Conservation (phyloP, 2,329 filamentous ascomycete genomes). For the Plenodomus tracheiphilus region DNA sequence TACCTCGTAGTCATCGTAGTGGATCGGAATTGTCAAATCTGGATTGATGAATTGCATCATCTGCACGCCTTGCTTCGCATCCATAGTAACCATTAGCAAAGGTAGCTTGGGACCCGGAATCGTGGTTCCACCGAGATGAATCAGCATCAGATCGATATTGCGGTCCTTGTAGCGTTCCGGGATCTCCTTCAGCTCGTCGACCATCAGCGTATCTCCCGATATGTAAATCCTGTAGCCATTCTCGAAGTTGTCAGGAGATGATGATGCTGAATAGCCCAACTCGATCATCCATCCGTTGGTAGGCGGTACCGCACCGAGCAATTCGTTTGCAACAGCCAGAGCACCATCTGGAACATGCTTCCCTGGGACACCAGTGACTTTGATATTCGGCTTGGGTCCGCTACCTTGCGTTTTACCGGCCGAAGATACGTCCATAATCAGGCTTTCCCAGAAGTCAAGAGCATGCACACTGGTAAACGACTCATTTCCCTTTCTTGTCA, state of each 20-base stretch:
- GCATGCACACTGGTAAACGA: constrained; percentile 59
- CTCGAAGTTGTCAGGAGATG: constrained; percentile 38
- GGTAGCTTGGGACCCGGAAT: constrained; percentile 63
- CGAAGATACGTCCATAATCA: constrained; percentile 51
- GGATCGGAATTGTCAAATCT: constrained; percentile 61
- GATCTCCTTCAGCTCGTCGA: constrained; percentile 65
- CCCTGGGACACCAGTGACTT: constrained; percentile 66
- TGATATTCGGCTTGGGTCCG: constrained; percentile 50
- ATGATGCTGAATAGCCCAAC: constrained; percentile 52
- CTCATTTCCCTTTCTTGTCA: constrained; percentile 53
- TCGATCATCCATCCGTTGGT: constrained; percentile 71
- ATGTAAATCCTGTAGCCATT: constrained; percentile 66
- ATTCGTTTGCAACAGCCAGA: constrained; percentile 51
- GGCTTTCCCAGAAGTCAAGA: constrained; percentile 60
- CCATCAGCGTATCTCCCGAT: constrained; percentile 66
- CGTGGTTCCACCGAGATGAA: constrained; percentile 68
- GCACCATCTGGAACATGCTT: constrained; percentile 61
- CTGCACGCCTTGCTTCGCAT: constrained; percentile 64
- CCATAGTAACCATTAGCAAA: constrained; percentile 70
- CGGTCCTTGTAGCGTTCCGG: constrained; percentile 57
- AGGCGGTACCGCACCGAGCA: constrained; percentile 60
- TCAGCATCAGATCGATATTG: constrained; percentile 67
- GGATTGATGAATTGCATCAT: constrained; percentile 63
- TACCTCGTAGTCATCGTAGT: constrained; percentile 56
- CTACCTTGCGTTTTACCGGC: constrained; percentile 5